Percentiles rank a stretch among this genome's conserved stretches.
Conservation (phyloP, 352 stramenopile genomes). For the Saprolegnia diclina region DNA sequence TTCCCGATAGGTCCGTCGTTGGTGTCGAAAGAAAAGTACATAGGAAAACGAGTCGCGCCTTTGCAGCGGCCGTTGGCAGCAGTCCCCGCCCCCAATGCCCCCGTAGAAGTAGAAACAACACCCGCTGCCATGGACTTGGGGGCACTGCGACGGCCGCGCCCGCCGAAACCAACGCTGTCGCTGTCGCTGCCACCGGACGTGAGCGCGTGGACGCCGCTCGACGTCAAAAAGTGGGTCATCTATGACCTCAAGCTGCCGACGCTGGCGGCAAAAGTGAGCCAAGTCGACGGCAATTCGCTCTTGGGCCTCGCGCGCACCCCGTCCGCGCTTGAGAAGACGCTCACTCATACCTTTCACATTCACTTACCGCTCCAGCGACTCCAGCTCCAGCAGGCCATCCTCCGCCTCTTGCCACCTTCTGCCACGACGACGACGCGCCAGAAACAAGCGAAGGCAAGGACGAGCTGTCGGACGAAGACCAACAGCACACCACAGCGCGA, state of each 20-base stretch:
- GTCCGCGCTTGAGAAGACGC: neutral
- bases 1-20: neutral
- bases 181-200: neutral
- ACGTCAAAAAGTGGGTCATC: conserved; percentile 26
- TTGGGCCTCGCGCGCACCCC: neutral
- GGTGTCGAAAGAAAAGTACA: conserved; percentile 9
- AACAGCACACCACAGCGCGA: too few relatives aligned
- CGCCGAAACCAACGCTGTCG: neutral
- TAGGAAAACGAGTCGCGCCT: neutral
- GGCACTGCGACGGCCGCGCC: too few relatives aligned
- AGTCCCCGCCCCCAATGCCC: neutral
- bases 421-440: too few relatives aligned
- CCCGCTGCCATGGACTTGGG: too few relatives aligned
- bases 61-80: neutral
- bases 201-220: neutral
- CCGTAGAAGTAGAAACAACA: too few relatives aligned
- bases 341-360: neutral
- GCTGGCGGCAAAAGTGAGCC: neutral
- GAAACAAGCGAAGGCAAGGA: too few relatives aligned
- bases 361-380: neutral
- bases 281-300: conserved; percentile 2
- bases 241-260: conserved; percentile 10
- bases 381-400: neutral
- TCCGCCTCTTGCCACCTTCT: neutral
- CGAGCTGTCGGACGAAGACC: too few relatives aligned